Percentiles rank a stretch among this genome's conserved stretches.
These are phyloP conservation scores for Taphrina flavorubra DNA, from an alignment of 1,139 yeast genomes.

Conservation along the genomic window DNA sequence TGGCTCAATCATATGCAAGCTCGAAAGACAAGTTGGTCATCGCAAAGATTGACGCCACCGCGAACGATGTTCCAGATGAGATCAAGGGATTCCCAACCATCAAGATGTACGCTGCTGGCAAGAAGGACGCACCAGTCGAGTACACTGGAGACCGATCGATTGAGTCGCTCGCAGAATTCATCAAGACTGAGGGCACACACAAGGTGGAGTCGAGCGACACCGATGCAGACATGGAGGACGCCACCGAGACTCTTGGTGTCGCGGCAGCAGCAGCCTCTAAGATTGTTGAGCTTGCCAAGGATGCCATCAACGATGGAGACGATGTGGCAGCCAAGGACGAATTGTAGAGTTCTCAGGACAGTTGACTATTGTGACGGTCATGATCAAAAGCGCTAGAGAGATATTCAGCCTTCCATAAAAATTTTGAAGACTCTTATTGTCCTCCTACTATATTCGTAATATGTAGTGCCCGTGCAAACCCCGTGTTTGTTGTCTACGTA, in stretches of 20 bases:
- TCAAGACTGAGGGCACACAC: slow-evolving; percentile 68
- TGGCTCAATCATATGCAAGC: slow-evolving; percentile 56
- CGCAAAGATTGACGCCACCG: slow-evolving; percentile 46
- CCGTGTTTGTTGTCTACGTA: background rate
- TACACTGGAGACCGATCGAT: slow-evolving; percentile 77
- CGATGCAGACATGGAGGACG: slow-evolving; percentile 36
- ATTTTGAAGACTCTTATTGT: background rate
- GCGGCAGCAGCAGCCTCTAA: slow-evolving; percentile 45
- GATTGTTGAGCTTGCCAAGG: slow-evolving; percentile 48
- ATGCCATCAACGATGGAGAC: slow-evolving; percentile 32
- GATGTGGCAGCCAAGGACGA: slow-evolving; percentile 20
- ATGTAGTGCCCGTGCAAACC: background rate
- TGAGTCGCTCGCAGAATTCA: slow-evolving; percentile 71
- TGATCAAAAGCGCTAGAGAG: slow-evolving; percentile 1
- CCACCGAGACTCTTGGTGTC: slow-evolving; percentile 30
- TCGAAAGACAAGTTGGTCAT: slow-evolving; percentile 54
- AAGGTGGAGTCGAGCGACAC: slow-evolving; percentile 53
- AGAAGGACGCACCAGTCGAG: slow-evolving; percentile 71
- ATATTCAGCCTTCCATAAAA: background rate
- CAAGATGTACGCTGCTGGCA: slow-evolving; percentile 90
- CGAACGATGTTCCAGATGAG: slow-evolving; percentile 71
- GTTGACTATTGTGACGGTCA: background rate
- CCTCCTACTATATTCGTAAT: background rate
- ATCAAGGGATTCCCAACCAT: slow-evolving; percentile 94
- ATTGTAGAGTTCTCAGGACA: slow-evolving; percentile 1